A percentile compares a stretch with the other conserved stretches of the same genome.
Conservation (phyloP, 768 basidiomycete species). For the Rhizopogon roseolus region DNA sequence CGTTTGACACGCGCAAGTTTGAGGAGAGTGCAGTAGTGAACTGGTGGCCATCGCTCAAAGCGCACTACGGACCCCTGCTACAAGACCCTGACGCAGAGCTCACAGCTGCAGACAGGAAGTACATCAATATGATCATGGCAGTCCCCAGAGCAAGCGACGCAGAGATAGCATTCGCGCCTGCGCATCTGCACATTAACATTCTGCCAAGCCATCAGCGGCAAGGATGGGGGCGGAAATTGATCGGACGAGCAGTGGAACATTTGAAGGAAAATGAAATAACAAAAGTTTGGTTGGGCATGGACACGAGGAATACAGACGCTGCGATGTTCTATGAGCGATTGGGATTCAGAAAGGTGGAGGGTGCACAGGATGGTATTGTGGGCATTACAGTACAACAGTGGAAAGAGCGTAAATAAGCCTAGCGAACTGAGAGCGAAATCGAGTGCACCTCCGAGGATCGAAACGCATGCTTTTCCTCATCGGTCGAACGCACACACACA, state of each 20-base stretch:
- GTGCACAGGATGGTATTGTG: slow-evolving; percentile 43
- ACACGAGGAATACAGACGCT: slow-evolving; percentile 57
- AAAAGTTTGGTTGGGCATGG: slow-evolving; percentile 66
- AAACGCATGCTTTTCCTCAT: too few species aligned
- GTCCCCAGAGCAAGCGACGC: slow-evolving; percentile 41
- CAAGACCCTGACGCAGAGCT: slow-evolving; percentile 6
- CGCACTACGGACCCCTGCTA: slow-evolving; percentile 40
- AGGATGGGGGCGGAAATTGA: slow-evolving; percentile 68
- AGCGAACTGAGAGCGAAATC: too few species aligned
- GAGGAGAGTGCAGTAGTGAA: slow-evolving; percentile 47
- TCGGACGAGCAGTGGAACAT: slow-evolving; percentile 48
- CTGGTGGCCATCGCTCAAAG: slow-evolving; percentile 66
- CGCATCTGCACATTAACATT: slow-evolving; percentile 75
- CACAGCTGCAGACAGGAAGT: slow-evolving; percentile 22
- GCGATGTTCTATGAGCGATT: slow-evolving; percentile 56
- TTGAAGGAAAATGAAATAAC: slow-evolving; percentile 41
- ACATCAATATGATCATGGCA: slow-evolving; percentile 29
- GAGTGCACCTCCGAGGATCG: too few species aligned
- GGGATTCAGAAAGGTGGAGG: slow-evolving; percentile 57
- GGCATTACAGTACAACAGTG: slow-evolving; percentile 48
- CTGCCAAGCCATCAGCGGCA: slow-evolving; percentile 59
- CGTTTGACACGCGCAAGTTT: slow-evolving; percentile 62
- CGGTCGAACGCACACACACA: too few species aligned
- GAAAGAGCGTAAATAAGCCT: slow-evolving; percentile 7
- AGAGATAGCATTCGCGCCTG: slow-evolving; percentile 61